These are phyloP conservation scores for Colletotrichum cordylinicola DNA, from an alignment of 2,329 filamentous ascomycete genomes.

Conservation along the genomic window DNA sequence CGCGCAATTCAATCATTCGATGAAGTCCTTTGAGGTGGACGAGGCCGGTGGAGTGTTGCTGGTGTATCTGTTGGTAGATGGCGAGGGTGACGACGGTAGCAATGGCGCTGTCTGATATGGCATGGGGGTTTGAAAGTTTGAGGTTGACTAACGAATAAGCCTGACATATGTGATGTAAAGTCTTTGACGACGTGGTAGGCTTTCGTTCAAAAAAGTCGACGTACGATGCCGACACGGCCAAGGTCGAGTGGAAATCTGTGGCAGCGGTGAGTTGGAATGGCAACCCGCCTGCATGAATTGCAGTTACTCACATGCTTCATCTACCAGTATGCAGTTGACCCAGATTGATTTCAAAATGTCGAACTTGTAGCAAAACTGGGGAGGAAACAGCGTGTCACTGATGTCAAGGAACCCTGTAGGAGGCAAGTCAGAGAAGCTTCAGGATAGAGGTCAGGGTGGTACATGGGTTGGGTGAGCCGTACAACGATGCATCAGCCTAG, in stretches of 20 bases:
- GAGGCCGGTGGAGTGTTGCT: neutral
- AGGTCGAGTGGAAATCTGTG: neutral
- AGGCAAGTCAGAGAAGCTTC: neutral
- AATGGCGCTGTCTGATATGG: neutral
- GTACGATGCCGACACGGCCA: neutral
- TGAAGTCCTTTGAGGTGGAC: neutral
- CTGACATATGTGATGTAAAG: neutral
- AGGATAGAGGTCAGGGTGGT: neutral
- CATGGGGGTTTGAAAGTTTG: neutral
- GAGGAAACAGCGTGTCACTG: neutral
- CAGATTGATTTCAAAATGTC: neutral
- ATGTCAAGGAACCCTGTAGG: neutral
- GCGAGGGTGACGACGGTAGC: neutral
- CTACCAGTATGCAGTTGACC: neutral
- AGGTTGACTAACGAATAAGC: neutral
- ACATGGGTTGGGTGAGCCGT: neutral
- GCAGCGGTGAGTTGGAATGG: neutral
- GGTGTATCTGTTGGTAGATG: constrained; percentile 5
- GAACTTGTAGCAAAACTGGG: neutral
- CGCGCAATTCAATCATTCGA: neutral
- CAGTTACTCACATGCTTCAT: neutral
- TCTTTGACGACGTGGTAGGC: neutral
- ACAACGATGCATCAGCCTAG: neutral
- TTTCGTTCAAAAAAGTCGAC: neutral
- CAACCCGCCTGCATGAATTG: neutral